Conservation (phyloP, 129 eudicot species). For the Lonicera japonica region DNA sequence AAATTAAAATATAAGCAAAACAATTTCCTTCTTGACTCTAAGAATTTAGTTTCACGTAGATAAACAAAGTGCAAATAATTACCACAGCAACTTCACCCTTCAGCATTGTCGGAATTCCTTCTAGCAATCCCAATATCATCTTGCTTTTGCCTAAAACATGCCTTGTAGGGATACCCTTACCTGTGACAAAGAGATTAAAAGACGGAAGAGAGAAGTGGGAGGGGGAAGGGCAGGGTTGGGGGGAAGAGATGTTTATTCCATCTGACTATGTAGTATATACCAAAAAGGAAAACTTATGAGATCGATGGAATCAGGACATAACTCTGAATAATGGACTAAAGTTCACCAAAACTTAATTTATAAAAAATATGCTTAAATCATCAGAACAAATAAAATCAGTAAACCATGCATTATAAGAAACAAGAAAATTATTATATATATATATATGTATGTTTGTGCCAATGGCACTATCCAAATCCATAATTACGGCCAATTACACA, state of each 20-base stretch:
- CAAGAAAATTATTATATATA: no score
- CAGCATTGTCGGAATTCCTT: constrained; percentile 92
- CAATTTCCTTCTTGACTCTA: neutral
- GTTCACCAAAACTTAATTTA: no score
- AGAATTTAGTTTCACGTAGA: no score
- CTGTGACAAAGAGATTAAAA: constrained; percentile 28
- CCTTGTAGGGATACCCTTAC: constrained; percentile 79
- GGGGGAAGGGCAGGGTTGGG: no score
- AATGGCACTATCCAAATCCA: no score
- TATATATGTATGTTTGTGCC: no score
- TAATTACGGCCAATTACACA: no score
- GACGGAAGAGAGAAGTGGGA: no score
- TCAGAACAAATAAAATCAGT: no score
- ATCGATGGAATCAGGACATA: neutral
- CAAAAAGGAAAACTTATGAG: neutral
- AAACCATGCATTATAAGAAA: no score
- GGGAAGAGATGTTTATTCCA: neutral
- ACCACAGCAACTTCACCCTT: constrained; percentile 97
- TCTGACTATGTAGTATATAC: neutral
- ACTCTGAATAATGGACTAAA: neutral
- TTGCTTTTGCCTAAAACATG: constrained; percentile 93
- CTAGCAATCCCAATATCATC: constrained; percentile 85
- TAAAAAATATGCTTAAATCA: no score
- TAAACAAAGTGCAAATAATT: constrained; percentile 5
- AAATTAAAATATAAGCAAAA: neutral